A percentile compares a stretch with the other conserved stretches of the same genome.
phyloP scores from a whole-genome alignment of 345 rosid genomes.

The Acer campestre region DNA sequence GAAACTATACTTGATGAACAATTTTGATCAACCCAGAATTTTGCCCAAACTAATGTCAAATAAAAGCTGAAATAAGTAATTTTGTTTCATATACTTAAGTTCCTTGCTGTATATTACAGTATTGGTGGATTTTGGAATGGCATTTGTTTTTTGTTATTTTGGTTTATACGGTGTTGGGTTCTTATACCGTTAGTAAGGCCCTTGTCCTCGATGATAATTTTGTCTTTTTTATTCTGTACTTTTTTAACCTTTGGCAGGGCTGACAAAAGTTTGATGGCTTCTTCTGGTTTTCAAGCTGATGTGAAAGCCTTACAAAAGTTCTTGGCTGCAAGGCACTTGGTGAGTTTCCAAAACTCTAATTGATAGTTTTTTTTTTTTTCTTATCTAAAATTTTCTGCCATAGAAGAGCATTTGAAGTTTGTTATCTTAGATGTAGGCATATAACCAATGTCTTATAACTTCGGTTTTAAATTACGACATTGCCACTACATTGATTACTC shows the following conservation, averaged over 20 bases:
- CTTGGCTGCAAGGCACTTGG: slow-evolving; percentile 86
- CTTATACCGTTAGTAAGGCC: background rate
- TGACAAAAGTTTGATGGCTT: slow-evolving; percentile 78
- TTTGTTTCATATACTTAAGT: background rate
- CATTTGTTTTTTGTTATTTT: background rate
- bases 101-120: background rate
- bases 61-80: background rate
- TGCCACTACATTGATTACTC: background rate
- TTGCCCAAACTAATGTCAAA: background rate
- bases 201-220: background rate
- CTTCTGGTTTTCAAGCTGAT: slow-evolving; percentile 98
- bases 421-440: background rate
- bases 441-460: background rate
- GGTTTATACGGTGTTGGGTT: background rate
- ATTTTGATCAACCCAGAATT: background rate
- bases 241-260: slow-evolving; percentile 51
- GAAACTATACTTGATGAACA: background rate
- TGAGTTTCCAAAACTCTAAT: slow-evolving; percentile 38
- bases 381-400: background rate
- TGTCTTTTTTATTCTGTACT: slow-evolving; percentile 4
- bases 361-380: background rate
- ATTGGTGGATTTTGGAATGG: background rate
- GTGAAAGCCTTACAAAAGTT: slow-evolving; percentile 90
- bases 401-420: background rate
- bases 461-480: background rate